phyloP scores from a whole-genome alignment of 2,329 filamentous ascomycete species.

The Chrysoporthe cubensis region DNA sequence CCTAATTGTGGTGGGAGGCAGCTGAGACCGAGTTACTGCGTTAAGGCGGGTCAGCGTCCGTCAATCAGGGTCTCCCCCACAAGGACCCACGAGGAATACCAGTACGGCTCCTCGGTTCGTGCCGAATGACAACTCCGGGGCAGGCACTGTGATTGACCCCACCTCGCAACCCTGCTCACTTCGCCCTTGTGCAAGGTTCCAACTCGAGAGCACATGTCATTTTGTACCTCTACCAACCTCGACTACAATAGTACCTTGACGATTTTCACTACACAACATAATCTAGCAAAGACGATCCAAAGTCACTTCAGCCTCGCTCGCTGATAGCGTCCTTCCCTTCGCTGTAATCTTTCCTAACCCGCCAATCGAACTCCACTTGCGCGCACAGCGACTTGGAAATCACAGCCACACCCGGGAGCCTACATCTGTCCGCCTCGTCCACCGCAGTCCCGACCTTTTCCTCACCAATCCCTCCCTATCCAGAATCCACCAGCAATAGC shows the following conservation, averaged over 20 bases:
- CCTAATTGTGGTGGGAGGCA: too few species aligned
- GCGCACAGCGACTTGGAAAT: neutral
- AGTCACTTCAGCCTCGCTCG: too few species aligned
- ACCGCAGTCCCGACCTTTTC: neutral
- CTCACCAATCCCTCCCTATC: neutral
- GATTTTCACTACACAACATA: neutral
- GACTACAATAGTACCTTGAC: neutral
- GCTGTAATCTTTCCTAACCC: neutral
- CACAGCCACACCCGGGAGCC: neutral
- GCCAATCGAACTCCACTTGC: neutral
- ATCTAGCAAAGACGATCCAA: neutral
- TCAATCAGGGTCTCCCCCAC: neutral
- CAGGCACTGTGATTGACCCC: conserved; percentile 14
- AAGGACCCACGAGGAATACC: neutral
- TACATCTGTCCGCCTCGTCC: neutral
- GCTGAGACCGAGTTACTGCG: neutral
- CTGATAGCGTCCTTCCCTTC: neutral
- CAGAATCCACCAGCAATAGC: neutral
- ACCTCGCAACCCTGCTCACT: neutral
- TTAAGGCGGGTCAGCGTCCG: neutral
- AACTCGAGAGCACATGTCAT: conserved; percentile 9
- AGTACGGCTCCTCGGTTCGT: conserved; percentile 18
- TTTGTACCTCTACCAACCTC: neutral
- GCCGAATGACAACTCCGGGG: conserved; percentile 17
- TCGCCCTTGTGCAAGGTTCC: too few species aligned